Base-by-base conservation (phyloP, 371 early-diverging fungal genomes). In the Apophysomyces sp. region DNA sequence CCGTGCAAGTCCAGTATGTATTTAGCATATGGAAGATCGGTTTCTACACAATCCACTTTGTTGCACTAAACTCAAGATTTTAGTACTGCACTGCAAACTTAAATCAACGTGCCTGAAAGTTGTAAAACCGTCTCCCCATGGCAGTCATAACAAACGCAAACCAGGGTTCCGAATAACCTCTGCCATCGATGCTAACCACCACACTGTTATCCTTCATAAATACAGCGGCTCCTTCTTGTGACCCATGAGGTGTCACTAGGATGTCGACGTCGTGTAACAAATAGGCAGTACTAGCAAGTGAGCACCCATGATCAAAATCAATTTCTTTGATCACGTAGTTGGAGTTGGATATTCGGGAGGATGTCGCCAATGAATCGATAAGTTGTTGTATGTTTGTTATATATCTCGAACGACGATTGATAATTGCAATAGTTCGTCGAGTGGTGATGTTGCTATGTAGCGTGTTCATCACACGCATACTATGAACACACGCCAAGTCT, bases 141-240 rank as follows among this genome's bases (percentile, higher is more conserved):
- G 73, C 82, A 15, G 79, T 77, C 55, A 76, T 62, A 0, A 78
- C 68, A 26, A 41, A 78, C n/a, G 65, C 68, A 61, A 85, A 85
- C 85, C 83, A 85, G 18, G 54, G 24, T 51, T 85, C 85, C 16
- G 39, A 61, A 18, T 78, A 80, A 1, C 64, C 71, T 2, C 81
- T 58, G 7, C 62, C 56, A 36, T 76, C 74, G 37, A 80, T 71
- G 6, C 78, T 71, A 26, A 85, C 63, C 0, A 81, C 49, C 0
- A 60, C 55, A 2, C 67, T 29, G 29, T 73, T 69, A 0, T 67
- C 56, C 16, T 74, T 73, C 81, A 82, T 81, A 49, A 84, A 84
- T 11, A 84, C 36, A 8, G 74, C 81, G 0, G 80, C 62, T 0
- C 81, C 85, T 41, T 76, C 53, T 13, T 71, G 76, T 26, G 76